Base-by-base conservation (phyloP, 805 yeast genomes). In the Torulaspora franciscae region DNA sequence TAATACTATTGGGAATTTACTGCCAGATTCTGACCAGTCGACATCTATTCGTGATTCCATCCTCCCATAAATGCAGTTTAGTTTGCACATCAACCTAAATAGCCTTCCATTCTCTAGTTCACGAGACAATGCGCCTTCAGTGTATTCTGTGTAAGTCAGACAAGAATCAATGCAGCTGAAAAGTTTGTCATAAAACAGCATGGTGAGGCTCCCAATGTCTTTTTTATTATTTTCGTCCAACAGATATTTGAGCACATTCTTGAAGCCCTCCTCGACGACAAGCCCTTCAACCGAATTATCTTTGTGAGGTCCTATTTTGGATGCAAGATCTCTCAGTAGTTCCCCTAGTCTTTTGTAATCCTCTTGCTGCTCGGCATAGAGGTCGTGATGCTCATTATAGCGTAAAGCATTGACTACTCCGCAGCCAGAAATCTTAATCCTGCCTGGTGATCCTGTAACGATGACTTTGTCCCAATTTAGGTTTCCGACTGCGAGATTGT, bases 21-120 rank as follows among this genome's bases (percentile, higher is more conserved):
- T 83, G 9, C 95, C 95, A 7, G 85, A 76, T 51, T 83, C 89
- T 1, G 83, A 74, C 89, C 90, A 83, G 14, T 74, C 67, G 11
- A 70, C 65, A 53, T 76, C 80, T 41, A 74, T 70, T 22, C 73
- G 73, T 32, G 69, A 71, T 53, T 83, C 91, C 8, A 91, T 85
- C 49, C 91, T 73, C 50, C 85, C 90, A 47, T 82, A 71, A 23
- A 88, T 78, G 53, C 83, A 83, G 59, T 85, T 87, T 33, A 93
- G 68, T 69, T 93, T 93, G 47, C 89, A 72, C 59, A 91, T 69
- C 33, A 93, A 71, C 48, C 98, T 73, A 54, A 91, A 88, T 25
- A 93, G 67, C 48, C 98, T 73, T 3, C 85, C 93, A 64, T 93
- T 93, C 62, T 93, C 98, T 22, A 90, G 67, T 63, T 91, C 98